phyloP scores from a whole-genome alignment of 2,329 filamentous ascomycete genomes.

The Cytospora leucostoma region DNA sequence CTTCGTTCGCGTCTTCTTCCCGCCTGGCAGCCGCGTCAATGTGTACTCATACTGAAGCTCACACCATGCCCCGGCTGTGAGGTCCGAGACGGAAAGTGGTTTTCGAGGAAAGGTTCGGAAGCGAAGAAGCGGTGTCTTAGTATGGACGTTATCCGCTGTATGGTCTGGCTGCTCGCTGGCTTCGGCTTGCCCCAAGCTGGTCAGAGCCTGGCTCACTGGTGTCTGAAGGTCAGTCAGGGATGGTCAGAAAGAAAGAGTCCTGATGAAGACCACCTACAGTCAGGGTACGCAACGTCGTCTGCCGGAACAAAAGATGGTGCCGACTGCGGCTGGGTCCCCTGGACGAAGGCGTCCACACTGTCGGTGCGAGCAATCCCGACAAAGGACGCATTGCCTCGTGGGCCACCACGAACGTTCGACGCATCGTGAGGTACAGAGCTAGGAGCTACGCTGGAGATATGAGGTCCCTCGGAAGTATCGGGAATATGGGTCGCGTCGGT shows the following conservation, averaged over 20 bases:
- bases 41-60: slow-evolving; percentile 93
- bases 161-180: slow-evolving; percentile 28
- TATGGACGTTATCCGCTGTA: slow-evolving; percentile 32
- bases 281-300: slow-evolving; percentile 48
- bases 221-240: slow-evolving; percentile 65
- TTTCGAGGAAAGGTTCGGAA: slow-evolving; percentile 79
- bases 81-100: slow-evolving; percentile 82
- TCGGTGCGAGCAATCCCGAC: slow-evolving; percentile 26
- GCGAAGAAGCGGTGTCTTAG: slow-evolving; percentile 65
- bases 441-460: not conserved
- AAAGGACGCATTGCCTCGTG: slow-evolving; percentile 20
- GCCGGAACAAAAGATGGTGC: slow-evolving; percentile 20
- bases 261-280: slow-evolving; percentile 47
- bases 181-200: slow-evolving; percentile 29
- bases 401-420: slow-evolving; percentile 11
- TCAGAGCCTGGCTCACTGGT: slow-evolving; percentile 58
- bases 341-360: slow-evolving; percentile 22
- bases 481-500: not conserved
- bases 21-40: slow-evolving; percentile 69
- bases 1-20: slow-evolving; percentile 71
- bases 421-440: slow-evolving; percentile 14
- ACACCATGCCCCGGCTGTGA: slow-evolving; percentile 91
- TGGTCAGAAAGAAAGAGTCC: slow-evolving; percentile 24
- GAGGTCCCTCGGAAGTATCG: not conserved
- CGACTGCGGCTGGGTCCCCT: slow-evolving; percentile 19